phyloP scores from a whole-genome alignment of 2,329 filamentous ascomycete species.

The Ophiostoma montium region DNA sequence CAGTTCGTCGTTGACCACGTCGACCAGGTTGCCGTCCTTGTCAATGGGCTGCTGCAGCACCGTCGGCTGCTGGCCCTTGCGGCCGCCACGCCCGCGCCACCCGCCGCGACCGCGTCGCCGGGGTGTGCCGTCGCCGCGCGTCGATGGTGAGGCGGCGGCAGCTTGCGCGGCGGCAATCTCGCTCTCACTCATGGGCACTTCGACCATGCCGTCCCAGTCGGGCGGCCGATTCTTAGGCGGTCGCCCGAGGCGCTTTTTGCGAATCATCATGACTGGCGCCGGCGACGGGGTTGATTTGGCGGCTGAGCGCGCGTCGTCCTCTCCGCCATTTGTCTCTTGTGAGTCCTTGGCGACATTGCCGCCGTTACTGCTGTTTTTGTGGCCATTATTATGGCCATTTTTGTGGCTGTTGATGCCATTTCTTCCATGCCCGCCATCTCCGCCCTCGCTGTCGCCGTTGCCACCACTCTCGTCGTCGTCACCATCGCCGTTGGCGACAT shows the following conservation, averaged over 20 bases:
- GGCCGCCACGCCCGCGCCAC: constrained; percentile 54
- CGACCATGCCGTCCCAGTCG: constrained; percentile 57
- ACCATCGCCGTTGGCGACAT: constrained; percentile 22
- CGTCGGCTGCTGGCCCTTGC: constrained; percentile 51
- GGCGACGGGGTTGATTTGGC: constrained; percentile 27
- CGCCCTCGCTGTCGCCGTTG: constrained; percentile 24
- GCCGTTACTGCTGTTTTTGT: constrained; percentile 23
- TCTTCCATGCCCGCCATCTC: constrained; percentile 25
- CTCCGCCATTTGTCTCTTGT: constrained; percentile 30
- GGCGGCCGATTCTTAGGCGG: constrained; percentile 74
- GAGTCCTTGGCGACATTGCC: too few species aligned
- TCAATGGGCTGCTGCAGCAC: constrained; percentile 73
- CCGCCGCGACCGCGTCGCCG: constrained; percentile 54
- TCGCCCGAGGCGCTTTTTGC: constrained; percentile 67
- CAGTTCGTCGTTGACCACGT: constrained; percentile 85
- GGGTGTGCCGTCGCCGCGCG: constrained; percentile 27
- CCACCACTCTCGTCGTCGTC: constrained; percentile 28
- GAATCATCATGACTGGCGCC: constrained; percentile 47
- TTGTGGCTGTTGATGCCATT: too few species aligned
- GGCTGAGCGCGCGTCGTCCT: constrained; percentile 13
- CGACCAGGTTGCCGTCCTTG: constrained; percentile 83
- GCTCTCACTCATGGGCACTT: constrained; percentile 35
- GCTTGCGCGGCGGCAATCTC: constrained; percentile 9
- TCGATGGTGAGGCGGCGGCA: not conserved
- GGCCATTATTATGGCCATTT: constrained; percentile 25